Base-by-base conservation (phyloP, 2,329 filamentous ascomycete species). In the Chalara sp. region DNA sequence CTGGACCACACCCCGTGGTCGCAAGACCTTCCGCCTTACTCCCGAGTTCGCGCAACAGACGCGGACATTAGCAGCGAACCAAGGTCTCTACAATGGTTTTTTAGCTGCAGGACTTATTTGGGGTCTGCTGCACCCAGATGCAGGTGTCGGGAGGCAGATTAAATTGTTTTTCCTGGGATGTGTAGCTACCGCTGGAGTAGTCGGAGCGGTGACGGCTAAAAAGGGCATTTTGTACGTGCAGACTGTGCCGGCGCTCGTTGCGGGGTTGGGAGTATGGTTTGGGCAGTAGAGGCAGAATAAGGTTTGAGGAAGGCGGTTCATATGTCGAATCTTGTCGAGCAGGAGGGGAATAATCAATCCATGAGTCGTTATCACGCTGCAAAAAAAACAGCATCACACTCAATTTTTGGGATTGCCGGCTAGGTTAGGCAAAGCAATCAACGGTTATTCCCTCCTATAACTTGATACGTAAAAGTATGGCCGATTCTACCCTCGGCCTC, bases 11-110 rank as follows among this genome's bases (percentile, higher is more conserved):
- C 71, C 73, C 2, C 67, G 66, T 31, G 75, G 74, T 37, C 68
- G 65, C 54, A 71, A 69, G 56, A 60, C 72, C 1, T 78, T 78
- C 62, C 61, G 62, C 32, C 64, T 75, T 35, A 69, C 65, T 0
- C 58, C 69, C n/a, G 70, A 74, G 5, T 75, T 73, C 50, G 75
- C 75, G 5, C 60, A 69, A 39, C 58, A 73, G 61, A 75, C 72
- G 4, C 69, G 68, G 53, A 57, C 64, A 4, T 64, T 78, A 35
- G 75, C 72, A 44, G 72, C 72, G 48, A 78, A 77, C 61, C 74
- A 77, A 58, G 75, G 75, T 21, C 65, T 78, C 5, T 78, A 78
- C 65, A 78, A 78, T 58, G 74, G 75, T 41, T 76, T 78, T 49
- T 65, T 78, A n/a, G 70, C 73, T 3, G 73, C 73, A 1, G 75